phyloP scores from a whole-genome alignment of 2,329 filamentous ascomycete species.

The Alternaria sp. region DNA sequence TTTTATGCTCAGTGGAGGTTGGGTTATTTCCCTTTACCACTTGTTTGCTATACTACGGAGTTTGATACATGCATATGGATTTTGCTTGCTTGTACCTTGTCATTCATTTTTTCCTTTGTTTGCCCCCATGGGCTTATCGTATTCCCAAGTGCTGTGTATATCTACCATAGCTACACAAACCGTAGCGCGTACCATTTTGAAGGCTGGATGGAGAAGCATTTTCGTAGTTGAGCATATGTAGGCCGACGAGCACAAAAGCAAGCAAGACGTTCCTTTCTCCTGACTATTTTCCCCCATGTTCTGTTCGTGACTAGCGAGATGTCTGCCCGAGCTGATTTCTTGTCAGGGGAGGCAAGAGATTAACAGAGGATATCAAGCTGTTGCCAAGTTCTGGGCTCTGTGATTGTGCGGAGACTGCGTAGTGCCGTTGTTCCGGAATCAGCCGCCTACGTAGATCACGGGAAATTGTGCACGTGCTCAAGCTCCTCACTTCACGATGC shows the following conservation, averaged over 20 bases:
- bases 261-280: conserved; percentile 33
- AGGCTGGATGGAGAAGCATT: conserved; percentile 6
- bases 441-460: conserved; percentile 28
- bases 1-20: conserved; percentile 32
- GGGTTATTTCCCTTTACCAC: conserved; percentile 19
- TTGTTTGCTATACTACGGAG: conserved; percentile 32
- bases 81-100: conserved; percentile 31
- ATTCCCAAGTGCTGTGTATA: conserved; percentile 33
- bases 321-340: background rate
- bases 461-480: background rate
- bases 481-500: conserved; percentile 4
- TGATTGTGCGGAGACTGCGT: background rate
- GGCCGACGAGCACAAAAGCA: conserved; percentile 37
- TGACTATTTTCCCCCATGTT: background rate
- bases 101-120: conserved; percentile 6
- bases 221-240: conserved; percentile 25
- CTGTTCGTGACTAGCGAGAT: background rate
- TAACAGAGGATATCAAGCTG: background rate
- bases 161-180: conserved; percentile 29
- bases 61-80: conserved; percentile 47
- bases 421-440: conserved; percentile 5
- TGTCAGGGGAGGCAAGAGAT: background rate
- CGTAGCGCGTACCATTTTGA: conserved; percentile 15
- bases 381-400: background rate
- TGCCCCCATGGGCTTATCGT: conserved; percentile 19